Conservation (phyloP, 345 rosid species). For the Lepidium didymum region DNA sequence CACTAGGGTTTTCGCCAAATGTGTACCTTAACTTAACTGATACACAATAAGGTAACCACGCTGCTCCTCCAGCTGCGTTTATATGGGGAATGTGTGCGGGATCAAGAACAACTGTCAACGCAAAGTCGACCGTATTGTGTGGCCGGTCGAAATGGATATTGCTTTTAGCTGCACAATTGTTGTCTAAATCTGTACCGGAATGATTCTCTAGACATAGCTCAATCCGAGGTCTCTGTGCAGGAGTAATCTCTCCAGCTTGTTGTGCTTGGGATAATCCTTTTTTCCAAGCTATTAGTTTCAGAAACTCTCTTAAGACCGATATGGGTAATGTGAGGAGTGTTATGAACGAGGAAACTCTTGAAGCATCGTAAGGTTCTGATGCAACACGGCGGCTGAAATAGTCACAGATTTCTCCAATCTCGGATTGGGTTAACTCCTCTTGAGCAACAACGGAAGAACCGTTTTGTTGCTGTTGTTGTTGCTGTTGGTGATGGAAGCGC, state of each 20-base stretch:
- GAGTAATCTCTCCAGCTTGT: constrained; percentile 76
- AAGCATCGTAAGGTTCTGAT: constrained; percentile 97
- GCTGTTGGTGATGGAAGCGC: constrained; percentile 91
- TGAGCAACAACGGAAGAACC: constrained; percentile 59
- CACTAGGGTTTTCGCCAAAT: constrained; percentile 58
- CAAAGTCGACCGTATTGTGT: constrained; percentile 77
- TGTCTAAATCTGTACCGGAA: constrained; percentile 50
- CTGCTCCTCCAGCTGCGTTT: constrained; percentile 97
- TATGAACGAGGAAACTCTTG: constrained; percentile 97
- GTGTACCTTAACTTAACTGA: constrained; percentile 77
- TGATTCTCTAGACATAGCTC: constrained; percentile 95
- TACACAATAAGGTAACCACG: constrained; percentile 95
- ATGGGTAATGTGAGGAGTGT: constrained; percentile 97
- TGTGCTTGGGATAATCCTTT: constrained; percentile 78
- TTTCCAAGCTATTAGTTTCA: constrained; percentile 96
- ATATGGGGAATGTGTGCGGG: constrained; percentile 78
- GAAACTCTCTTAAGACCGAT: constrained; percentile 82
- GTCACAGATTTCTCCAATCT: constrained; percentile 91
- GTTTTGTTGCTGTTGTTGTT: constrained; percentile 70
- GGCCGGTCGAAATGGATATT: constrained; percentile 82
- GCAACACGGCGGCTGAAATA: constrained; percentile 98
- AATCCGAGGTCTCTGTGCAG: constrained; percentile 85
- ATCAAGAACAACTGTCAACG: constrained; percentile 86
- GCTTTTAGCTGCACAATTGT: constrained; percentile 59
- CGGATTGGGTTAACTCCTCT: constrained; percentile 81